Evolutionary conservation across 805 yeast species (phyloP).

Genomic region (Candida tibetensis): DNA sequence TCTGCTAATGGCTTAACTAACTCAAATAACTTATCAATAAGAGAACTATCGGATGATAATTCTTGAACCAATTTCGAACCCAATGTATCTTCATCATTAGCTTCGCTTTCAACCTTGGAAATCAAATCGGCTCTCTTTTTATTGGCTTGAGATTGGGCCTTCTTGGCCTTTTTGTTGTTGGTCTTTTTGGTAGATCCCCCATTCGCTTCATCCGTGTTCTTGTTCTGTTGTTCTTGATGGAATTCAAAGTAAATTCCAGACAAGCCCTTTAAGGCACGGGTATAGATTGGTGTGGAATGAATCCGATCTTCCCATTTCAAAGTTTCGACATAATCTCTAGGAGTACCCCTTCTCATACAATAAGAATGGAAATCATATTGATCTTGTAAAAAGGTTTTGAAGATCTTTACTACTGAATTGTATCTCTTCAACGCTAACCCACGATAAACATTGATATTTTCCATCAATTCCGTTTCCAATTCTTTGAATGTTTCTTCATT

Average conservation of each 20-base stretch:
- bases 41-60: constrained; percentile 27
- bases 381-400: constrained; percentile 70
- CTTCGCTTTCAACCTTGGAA: constrained; percentile 41
- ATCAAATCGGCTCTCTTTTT: constrained; percentile 57
- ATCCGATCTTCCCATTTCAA: constrained; percentile 79
- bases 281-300: constrained; percentile 65
- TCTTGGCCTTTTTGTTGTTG: constrained; percentile 52
- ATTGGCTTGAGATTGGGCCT: constrained; percentile 46
- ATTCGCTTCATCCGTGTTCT: constrained; percentile 14
- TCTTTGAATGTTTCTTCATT: constrained; percentile 20
- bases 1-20: constrained; percentile 40
- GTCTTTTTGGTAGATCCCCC: constrained; percentile 14
- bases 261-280: constrained; percentile 68
- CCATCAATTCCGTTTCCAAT: constrained; percentile 30
- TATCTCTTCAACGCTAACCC: constrained; percentile 84
- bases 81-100: constrained; percentile 57
- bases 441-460: constrained; percentile 44
- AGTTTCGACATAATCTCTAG: constrained; percentile 76
- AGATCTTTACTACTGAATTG: constrained; percentile 61
- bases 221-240: constrained; percentile 21
- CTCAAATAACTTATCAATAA: constrained; percentile 44
- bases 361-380: constrained; percentile 94
- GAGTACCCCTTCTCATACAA: constrained; percentile 87
- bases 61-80: constrained; percentile 45
- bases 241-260: constrained; percentile 51